These are phyloP conservation scores for Trametes gibbosa DNA, from an alignment of 768 basidiomycete genomes.

Conservation along the genomic window DNA sequence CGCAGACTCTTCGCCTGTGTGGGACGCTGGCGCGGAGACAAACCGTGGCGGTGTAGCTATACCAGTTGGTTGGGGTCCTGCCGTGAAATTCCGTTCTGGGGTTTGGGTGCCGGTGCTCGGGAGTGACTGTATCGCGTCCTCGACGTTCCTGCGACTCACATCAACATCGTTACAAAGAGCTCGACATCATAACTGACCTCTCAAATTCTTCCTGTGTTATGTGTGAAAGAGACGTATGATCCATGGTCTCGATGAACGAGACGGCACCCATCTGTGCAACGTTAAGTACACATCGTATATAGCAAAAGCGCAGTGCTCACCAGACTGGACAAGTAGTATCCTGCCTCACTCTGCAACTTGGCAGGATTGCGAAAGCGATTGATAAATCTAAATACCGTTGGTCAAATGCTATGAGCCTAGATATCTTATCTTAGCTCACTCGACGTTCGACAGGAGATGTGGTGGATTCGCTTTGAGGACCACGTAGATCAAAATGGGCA, in stretches of 20 bases:
- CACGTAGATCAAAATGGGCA: constrained; percentile 92
- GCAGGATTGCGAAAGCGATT: constrained; percentile 88
- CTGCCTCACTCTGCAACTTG: constrained; percentile 92
- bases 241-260: constrained; percentile 98
- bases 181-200: constrained; percentile 38
- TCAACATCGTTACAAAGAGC: not conserved
- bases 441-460: constrained; percentile 91
- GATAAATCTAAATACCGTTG: constrained; percentile 66
- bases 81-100: constrained; percentile 27
- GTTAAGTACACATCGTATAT: not conserved
- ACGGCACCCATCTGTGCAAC: constrained; percentile 84
- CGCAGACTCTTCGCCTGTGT: constrained; percentile 88
- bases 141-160: constrained; percentile 46
- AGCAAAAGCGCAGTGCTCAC: constrained; percentile 46
- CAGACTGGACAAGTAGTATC: constrained; percentile 94
- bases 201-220: constrained; percentile 95
- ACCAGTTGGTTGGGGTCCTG: constrained; percentile 28
- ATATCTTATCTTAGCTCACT: constrained; percentile 48
- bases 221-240: constrained; percentile 89
- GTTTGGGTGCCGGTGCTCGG: constrained; percentile 35
- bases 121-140: constrained; percentile 53
- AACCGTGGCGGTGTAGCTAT: constrained; percentile 17
- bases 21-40: constrained; percentile 28
- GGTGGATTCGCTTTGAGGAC: constrained; percentile 94
- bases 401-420: not conserved